Conservation (phyloP, 202 grass and related monocot species). For the Tripidium arundinaceum region DNA sequence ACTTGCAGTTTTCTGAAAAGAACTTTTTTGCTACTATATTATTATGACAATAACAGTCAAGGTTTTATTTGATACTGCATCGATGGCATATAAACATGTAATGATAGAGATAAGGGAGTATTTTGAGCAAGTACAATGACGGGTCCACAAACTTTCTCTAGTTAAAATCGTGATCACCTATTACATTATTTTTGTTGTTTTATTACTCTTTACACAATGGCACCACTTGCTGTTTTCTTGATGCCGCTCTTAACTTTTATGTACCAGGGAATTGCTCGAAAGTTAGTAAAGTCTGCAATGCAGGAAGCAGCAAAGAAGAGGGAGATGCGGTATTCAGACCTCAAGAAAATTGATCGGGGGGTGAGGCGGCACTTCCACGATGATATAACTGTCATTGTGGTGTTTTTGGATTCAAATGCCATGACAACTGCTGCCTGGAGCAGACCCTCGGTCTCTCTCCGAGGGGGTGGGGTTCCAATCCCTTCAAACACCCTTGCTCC, state of each 20-base stretch:
- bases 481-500: constrained; percentile 71
- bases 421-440: constrained; percentile 50
- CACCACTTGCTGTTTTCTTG: constrained; percentile 20
- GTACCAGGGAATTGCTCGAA: constrained; percentile 63
- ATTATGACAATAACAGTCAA: neutral
- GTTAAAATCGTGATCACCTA: neutral
- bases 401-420: constrained; percentile 65
- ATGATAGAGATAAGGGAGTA: neutral
- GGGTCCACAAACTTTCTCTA: neutral
- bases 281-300: constrained; percentile 71
- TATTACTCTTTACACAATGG: neutral
- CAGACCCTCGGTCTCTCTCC: constrained; percentile 53
- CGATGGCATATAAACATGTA: neutral
- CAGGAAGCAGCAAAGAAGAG: constrained; percentile 85
- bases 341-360: constrained; percentile 80
- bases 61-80: neutral
- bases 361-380: constrained; percentile 82
- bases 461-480: constrained; percentile 62
- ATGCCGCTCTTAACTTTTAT: constrained; percentile 12
- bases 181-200: neutral
- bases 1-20: neutral
- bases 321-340: constrained; percentile 89
- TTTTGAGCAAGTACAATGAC: neutral
- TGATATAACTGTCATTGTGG: constrained; percentile 75
- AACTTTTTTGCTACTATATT: neutral